Evolutionary conservation across 192 early-diverging fungal genomes (phyloP).

Genomic region (Umbelopsis ramanniana): DNA sequence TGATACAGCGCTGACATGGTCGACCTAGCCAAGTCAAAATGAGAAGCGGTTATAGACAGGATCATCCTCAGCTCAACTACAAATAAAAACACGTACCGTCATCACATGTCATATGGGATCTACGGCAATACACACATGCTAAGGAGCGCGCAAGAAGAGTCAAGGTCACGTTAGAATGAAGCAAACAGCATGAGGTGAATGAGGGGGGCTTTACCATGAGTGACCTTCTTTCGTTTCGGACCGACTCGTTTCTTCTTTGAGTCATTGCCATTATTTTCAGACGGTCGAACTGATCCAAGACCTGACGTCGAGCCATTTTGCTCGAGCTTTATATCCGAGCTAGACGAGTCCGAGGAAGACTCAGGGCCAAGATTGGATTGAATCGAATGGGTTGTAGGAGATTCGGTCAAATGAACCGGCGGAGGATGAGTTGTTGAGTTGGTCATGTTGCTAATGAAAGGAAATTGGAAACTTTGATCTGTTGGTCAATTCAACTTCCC

Average conservation of each 20-base stretch:
- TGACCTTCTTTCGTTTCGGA: constrained; percentile 65
- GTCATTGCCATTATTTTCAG: constrained; percentile 41
- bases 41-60: neutral
- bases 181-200: neutral
- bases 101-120: constrained; percentile 94
- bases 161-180: constrained; percentile 2
- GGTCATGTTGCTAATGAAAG: neutral
- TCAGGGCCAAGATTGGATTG: constrained; percentile 16
- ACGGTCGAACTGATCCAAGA: neutral
- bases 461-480: neutral
- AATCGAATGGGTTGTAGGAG: constrained; percentile 7
- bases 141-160: too few species aligned
- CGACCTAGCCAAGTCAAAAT: constrained; percentile 50
- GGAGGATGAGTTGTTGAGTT: neutral
- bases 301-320: neutral
- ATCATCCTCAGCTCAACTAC: neutral
- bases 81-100: constrained; percentile 45
- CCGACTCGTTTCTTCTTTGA: constrained; percentile 63
- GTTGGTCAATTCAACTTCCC: neutral
- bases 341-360: neutral
- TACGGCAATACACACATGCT: constrained; percentile 91
- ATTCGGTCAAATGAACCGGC: constrained; percentile 13
- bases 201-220: constrained; percentile 53
- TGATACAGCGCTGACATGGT: constrained; percentile 91
- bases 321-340: constrained; percentile 4